Base-by-base conservation (phyloP, 495 filamentous ascomycete genomes). In the Aspergillus haitiensis region DNA sequence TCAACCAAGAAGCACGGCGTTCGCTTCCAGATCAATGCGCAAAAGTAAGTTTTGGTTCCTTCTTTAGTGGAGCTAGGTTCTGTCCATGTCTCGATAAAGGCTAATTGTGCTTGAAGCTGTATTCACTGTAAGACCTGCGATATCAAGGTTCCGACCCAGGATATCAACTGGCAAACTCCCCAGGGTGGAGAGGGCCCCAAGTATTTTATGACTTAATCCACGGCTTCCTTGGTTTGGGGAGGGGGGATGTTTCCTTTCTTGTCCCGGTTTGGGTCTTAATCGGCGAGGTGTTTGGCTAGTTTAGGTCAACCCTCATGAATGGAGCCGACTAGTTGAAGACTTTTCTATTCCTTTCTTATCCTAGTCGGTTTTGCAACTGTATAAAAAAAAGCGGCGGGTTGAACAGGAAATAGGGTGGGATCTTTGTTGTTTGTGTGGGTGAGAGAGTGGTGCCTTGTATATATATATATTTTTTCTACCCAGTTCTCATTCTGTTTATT, bases 71-170 rank as follows among this genome's bases (percentile, higher is more conserved):
- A 6, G 50, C 45, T 45, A 42, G 32, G 39, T 52, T 42, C 7
- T 59, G 21, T 18, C 12, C 18, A 27, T 21, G 13, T 27, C 21
- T 27, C 1, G 21, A 27, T 27, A 1, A 10, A 56, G 64, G 44
- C 72, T 81, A 61, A 81, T 62, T 0, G 27, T 37, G 9, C 4
- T 10, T 55, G 47, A 63, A 95, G 93, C 73, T 99, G 94, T 72
- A 94, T 99, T 56, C 94, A 99, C 75, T 99, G 94, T 80, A 99
- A 99, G 84, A 98, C 94, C 4, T 99, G 94, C 70, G 94, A 99
- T 74, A 98, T 99, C 73, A 99, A 99, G 79, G 93, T 88, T 11
- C 94, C 94, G 3, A 84, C 86, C 52, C 94, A 99, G 75, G 94
- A 96, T 72, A 98, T 98, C 72, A 95, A 96, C 75, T 97, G 93